Evolutionary conservation across 192 early-diverging fungal species (phyloP), one percentile per base, ranked within the genome.

Genomic region (Entomortierella beljakovae): DNA sequence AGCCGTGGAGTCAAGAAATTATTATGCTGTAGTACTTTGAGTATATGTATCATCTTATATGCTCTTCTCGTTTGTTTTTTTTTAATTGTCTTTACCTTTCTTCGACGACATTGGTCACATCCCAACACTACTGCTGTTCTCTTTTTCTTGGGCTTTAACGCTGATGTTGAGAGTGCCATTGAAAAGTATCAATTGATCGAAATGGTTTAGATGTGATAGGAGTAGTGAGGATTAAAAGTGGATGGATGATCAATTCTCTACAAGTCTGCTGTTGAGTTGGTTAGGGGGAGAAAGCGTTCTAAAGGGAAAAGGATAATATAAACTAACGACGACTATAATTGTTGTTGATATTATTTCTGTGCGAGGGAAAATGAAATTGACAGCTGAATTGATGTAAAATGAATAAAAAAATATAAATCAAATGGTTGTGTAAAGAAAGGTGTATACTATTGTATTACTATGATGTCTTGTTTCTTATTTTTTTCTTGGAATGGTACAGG

Each of bases 11-110:
- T 26, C 23, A 63, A 54, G 28, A 53, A 32, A 53, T 2, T 25
- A 9, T 53, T 34, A 13, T 33, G 55, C 9, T 26, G 0, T 54
- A 29, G 40, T 43, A 51, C 50, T 51, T 60, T 69, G 9, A 3
- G 55, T 52, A 56, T 52, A 23, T 4, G 42, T 38, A 4, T 46
- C 54, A 4, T 23, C 23, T 48, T 37, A 16, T 25, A 33, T n/a
- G 49, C 43, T 11, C 15, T 15, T 16, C 15, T 20, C 15, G 15
- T 46, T 46, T 46, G 43, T 46, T 46, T 46, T 46, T n/a, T n/a
- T n/a, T n/a, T n/a, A n/a, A n/a, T n/a, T n/a, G n/a, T n/a, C n/a
- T 20, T 67, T 68, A 79, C 75, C 75, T 79, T 79, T 63, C 75
- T 57, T 28, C 75, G 61, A 15, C 75, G 66, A 37, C 75, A 79